phyloP scores from a whole-genome alignment of 1,284 basidiomycete genomes.

The Ceratobasidium sp. region DNA sequence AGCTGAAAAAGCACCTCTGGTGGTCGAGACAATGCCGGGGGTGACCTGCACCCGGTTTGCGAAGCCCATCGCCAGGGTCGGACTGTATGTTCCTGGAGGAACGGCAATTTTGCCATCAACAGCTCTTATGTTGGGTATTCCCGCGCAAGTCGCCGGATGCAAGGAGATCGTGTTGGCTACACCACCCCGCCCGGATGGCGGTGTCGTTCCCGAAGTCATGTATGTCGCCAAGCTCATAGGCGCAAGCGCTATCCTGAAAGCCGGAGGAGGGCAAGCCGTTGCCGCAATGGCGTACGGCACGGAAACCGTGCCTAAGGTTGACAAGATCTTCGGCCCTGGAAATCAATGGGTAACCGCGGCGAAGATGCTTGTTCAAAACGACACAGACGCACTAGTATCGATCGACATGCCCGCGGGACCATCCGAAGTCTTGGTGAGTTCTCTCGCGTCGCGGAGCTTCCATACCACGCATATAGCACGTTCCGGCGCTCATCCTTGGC shows the following conservation, averaged over 20 bases:
- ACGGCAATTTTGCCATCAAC: slow-evolving; percentile 97
- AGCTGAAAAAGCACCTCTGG: slow-evolving; percentile 70
- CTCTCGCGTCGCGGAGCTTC: background rate
- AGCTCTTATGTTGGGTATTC: slow-evolving; percentile 97
- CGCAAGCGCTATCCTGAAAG: slow-evolving; percentile 86
- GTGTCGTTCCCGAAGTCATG: slow-evolving; percentile 92
- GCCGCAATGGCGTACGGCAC: slow-evolving; percentile 98
- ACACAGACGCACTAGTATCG: slow-evolving; percentile 94
- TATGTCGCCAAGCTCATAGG: slow-evolving; percentile 91
- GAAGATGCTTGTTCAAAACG: slow-evolving; percentile 99
- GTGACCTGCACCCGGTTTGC: slow-evolving; percentile 95
- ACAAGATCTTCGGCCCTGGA: slow-evolving; percentile 99
- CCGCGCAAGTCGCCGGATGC: slow-evolving; percentile 97
- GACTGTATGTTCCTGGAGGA: slow-evolving; percentile 96
- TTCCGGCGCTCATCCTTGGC: slow-evolving; percentile 18
- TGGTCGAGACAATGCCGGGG: slow-evolving; percentile 97
- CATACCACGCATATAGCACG: slow-evolving; percentile 17
- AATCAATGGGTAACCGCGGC: slow-evolving; percentile 99
- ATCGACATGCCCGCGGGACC: slow-evolving; percentile 99
- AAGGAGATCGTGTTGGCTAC: slow-evolving; percentile 93
- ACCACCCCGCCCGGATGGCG: slow-evolving; percentile 89
- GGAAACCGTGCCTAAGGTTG: slow-evolving; percentile 94
- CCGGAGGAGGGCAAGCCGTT: slow-evolving; percentile 97
- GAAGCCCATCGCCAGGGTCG: slow-evolving; percentile 91
- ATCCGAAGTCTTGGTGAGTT: slow-evolving; percentile 89